These are phyloP conservation scores for Ballota nigra DNA, from an alignment of 257 asterid species.

Conservation along the genomic window DNA sequence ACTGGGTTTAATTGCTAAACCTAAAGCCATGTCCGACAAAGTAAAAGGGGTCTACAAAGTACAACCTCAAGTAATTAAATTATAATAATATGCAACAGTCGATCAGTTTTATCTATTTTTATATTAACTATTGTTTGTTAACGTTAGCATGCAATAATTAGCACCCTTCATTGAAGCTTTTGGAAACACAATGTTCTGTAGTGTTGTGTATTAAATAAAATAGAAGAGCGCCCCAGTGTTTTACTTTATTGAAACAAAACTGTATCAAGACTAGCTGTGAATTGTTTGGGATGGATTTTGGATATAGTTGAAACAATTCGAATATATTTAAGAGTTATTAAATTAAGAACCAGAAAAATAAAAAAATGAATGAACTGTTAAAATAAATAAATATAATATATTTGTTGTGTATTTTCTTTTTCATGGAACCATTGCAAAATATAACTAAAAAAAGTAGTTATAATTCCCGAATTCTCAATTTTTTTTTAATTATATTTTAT, in stretches of 20 bases:
- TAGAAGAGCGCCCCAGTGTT: constrained; percentile 20
- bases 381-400: too few relatives aligned
- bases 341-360: too few relatives aligned
- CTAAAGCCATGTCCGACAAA: neutral
- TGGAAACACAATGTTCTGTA: constrained; percentile 9
- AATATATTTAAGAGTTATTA: too few relatives aligned
- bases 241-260: neutral
- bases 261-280: neutral
- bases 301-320: neutral
- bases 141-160: constrained; percentile 27
- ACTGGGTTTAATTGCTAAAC: neutral
- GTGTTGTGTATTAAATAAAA: neutral
- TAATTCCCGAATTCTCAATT: too few relatives aligned
- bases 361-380: too few relatives aligned
- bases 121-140: constrained; percentile 4
- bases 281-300: neutral
- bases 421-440: too few relatives aligned
- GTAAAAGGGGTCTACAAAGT: neutral
- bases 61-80: neutral
- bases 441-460: too few relatives aligned
- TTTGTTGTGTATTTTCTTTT: too few relatives aligned
- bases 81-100: neutral
- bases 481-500: too few relatives aligned
- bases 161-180: neutral
- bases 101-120: neutral